These are phyloP conservation scores for Bipolaris sorokiniana DNA, from an alignment of 2,329 filamentous ascomycete species.

Conservation along the genomic window DNA sequence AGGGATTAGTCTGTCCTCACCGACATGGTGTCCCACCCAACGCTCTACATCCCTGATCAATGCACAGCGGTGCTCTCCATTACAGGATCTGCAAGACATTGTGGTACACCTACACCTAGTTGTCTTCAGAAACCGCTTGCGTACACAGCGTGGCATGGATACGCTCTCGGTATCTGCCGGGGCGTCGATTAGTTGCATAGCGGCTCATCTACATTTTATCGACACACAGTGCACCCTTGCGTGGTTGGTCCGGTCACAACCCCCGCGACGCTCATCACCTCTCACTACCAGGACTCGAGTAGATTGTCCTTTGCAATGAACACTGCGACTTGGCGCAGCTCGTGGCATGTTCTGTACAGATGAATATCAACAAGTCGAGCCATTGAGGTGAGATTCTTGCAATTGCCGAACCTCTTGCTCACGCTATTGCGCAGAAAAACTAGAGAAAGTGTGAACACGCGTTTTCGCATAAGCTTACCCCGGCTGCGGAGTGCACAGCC, in stretches of 20 bases:
- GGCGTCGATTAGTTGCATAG: constrained; percentile 1
- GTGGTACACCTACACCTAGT: background rate
- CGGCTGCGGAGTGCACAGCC: background rate
- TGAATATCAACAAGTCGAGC: background rate
- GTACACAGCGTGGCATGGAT: constrained; percentile 1
- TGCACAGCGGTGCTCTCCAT: background rate
- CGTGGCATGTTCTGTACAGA: background rate
- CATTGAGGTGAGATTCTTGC: background rate
- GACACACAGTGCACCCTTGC: background rate
- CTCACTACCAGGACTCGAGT: background rate
- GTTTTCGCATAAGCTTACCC: background rate
- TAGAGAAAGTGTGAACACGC: background rate
- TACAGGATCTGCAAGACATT: constrained; percentile 1
- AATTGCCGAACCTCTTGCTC: background rate
- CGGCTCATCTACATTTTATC: background rate
- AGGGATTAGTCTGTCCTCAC: constrained; percentile 11
- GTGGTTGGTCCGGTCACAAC: constrained; percentile 1
- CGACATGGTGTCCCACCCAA: constrained; percentile 6
- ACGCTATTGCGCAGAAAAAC: background rate
- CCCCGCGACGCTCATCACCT: background rate
- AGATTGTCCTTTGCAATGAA: background rate
- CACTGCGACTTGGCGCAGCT: background rate
- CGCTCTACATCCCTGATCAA: background rate
- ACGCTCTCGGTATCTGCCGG: background rate
- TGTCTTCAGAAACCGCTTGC: constrained; percentile 1